phyloP scores from a whole-genome alignment of 2,329 filamentous ascomycete species.

The Fusarium cicatricum region DNA sequence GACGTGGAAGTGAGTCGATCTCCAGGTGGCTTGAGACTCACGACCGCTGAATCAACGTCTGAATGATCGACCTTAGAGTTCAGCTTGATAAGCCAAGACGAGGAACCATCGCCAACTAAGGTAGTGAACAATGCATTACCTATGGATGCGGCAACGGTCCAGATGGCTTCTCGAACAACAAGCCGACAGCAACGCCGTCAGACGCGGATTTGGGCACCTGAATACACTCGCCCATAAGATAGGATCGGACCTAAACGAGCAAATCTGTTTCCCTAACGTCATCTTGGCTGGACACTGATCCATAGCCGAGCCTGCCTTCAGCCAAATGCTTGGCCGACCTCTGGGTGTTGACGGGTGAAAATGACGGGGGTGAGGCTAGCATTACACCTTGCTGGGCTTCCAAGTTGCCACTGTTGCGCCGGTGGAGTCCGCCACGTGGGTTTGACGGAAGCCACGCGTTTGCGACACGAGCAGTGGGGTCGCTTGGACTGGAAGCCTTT shows the following conservation, averaged over 20 bases:
- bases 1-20: too few species aligned
- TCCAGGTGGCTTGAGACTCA: too few species aligned
- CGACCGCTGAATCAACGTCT: too few species aligned
- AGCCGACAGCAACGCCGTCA: neutral
- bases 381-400: constrained; percentile 10
- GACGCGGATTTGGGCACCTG: too few species aligned
- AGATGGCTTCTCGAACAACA: constrained; percentile 8
- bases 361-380: constrained; percentile 32
- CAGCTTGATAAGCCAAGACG: too few species aligned
- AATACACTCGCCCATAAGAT: too few species aligned
- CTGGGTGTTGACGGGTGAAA: neutral
- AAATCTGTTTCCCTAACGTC: neutral
- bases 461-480: constrained; percentile 38
- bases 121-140: neutral
- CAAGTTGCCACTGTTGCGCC: constrained; percentile 15
- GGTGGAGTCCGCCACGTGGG: constrained; percentile 43
- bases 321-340: neutral
- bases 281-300: neutral
- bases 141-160: constrained; percentile 6
- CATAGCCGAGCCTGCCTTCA: neutral
- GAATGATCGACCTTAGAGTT: too few species aligned
- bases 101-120: neutral
- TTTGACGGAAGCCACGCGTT: constrained; percentile 39
- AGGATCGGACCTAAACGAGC: too few species aligned
- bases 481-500: constrained; percentile 17